Percentiles rank a stretch among this genome's conserved stretches.
Evolutionary conservation across 192 early-diverging fungal species (phyloP).

Genomic region (Polychytrium aggregatum): DNA sequence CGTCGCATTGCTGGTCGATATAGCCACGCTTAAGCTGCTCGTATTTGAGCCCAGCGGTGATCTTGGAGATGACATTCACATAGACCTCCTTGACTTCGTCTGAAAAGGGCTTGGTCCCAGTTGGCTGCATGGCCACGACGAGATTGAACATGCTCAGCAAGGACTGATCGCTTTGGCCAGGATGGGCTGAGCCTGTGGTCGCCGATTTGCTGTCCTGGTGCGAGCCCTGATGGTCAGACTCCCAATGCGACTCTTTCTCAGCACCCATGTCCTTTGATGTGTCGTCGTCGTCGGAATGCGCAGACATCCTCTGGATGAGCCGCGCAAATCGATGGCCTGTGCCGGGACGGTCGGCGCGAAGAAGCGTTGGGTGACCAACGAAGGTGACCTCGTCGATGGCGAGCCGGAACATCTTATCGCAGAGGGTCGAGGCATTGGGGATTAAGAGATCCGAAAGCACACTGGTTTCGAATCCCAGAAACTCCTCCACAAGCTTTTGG

Average conservation of each 20-base stretch:
- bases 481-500: slow-evolving; percentile 1
- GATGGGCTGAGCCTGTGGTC: slow-evolving; percentile 15
- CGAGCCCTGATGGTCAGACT: slow-evolving; percentile 6
- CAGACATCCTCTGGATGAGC: slow-evolving; percentile 22
- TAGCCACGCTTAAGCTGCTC: slow-evolving; percentile 69
- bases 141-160: slow-evolving; percentile 67
- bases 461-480: slow-evolving; percentile 61
- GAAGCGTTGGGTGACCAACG: slow-evolving; percentile 52
- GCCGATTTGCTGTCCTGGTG: slow-evolving; percentile 5
- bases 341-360: slow-evolving; percentile 46
- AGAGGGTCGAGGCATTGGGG: slow-evolving; percentile 65
- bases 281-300: too few species aligned
- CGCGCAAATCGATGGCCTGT: slow-evolving; percentile 34
- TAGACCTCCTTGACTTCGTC: slow-evolving; percentile 57
- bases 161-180: too few species aligned
- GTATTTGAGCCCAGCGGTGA: slow-evolving; percentile 62
- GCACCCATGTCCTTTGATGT: too few species aligned
- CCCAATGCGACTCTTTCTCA: too few species aligned
- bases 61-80: slow-evolving; percentile 52
- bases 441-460: slow-evolving; percentile 79
- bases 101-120: background rate
- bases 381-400: slow-evolving; percentile 78
- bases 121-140: slow-evolving; percentile 53
- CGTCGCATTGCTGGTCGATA: too few species aligned
- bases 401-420: slow-evolving; percentile 77